phyloP scores from a whole-genome alignment of 208 protist genomes.

The Naegleria fowleri region DNA sequence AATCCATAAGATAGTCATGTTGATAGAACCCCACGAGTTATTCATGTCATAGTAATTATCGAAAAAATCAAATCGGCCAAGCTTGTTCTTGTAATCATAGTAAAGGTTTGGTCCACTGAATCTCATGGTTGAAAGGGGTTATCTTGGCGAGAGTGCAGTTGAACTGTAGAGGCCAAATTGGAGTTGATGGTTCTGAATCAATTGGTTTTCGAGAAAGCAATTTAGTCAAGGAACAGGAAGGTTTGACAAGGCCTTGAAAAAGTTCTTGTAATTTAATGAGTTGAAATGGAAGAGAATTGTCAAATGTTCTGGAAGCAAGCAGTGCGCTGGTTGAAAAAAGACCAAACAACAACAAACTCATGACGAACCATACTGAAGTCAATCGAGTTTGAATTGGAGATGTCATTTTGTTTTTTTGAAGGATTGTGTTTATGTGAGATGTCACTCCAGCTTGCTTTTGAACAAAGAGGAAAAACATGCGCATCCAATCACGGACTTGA shows the following conservation, averaged over 20 bases:
- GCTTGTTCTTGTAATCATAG: not conserved
- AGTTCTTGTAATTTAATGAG: not conserved
- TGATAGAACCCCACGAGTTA: not conserved
- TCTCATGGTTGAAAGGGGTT: not conserved
- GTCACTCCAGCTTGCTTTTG: too few species aligned
- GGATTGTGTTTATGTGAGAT: too few species aligned
- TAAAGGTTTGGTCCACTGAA: conserved; percentile 5
- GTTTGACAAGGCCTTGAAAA: too few species aligned
- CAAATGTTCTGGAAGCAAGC: not conserved
- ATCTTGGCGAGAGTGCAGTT: not conserved
- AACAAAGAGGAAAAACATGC: too few species aligned
- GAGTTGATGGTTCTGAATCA: not conserved
- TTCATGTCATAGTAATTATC: not conserved
- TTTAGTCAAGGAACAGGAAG: too few species aligned
- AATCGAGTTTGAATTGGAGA: not conserved
- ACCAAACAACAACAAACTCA: not conserved
- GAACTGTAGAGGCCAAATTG: not conserved
- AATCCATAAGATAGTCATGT: not conserved
- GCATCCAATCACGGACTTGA: too few species aligned
- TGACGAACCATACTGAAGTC: too few species aligned
- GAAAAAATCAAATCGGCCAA: not conserved
- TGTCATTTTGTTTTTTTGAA: not conserved
- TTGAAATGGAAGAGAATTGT: not conserved
- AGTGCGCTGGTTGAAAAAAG: not conserved
- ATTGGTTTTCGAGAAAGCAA: too few species aligned